These are phyloP conservation scores for Suhomyces sp. DNA, from an alignment of 805 yeast genomes.

Conservation along the genomic window DNA sequence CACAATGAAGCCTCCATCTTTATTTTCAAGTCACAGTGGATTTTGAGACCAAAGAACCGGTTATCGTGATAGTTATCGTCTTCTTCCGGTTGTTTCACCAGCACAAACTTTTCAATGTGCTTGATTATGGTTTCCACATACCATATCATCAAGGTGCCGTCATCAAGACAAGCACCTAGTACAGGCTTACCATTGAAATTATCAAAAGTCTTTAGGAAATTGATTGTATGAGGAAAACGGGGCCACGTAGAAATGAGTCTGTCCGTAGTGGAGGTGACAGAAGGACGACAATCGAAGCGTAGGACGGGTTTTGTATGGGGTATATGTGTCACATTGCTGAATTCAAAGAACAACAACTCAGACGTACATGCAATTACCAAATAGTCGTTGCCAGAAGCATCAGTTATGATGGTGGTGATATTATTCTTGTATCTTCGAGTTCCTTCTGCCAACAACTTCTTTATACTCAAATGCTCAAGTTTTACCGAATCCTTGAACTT, in stretches of 20 bases:
- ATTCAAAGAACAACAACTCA: slow-evolving; percentile 30
- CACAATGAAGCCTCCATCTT: slow-evolving; percentile 50
- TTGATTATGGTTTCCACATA: slow-evolving; percentile 21
- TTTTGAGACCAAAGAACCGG: slow-evolving; percentile 17
- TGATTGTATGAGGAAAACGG: slow-evolving; percentile 53
- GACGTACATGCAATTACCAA: slow-evolving; percentile 35
- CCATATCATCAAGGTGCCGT: slow-evolving; percentile 48
- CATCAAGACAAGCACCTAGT: slow-evolving; percentile 51
- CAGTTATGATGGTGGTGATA: slow-evolving; percentile 23
- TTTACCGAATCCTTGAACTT: slow-evolving; percentile 33
- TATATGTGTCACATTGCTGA: slow-evolving; percentile 23
- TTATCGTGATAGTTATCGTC: slow-evolving; percentile 2
- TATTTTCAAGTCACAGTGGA: slow-evolving; percentile 26
- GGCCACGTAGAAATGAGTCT: slow-evolving; percentile 49
- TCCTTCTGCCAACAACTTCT: slow-evolving; percentile 17
- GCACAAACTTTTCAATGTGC: slow-evolving; percentile 3
- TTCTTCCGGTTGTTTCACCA: not conserved
- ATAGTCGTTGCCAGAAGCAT: slow-evolving; percentile 13
- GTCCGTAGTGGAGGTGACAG: slow-evolving; percentile 38
- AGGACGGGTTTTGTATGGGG: slow-evolving; percentile 26
- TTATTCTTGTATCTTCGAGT: slow-evolving; percentile 43
- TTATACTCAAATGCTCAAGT: slow-evolving; percentile 22
- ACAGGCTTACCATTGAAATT: slow-evolving; percentile 39
- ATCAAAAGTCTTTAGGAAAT: slow-evolving; percentile 40
- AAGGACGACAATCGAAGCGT: slow-evolving; percentile 43